A percentile compares a stretch with the other conserved stretches of the same genome.
Evolutionary conservation across 1,284 basidiomycete species (phyloP).

Genomic region (Ceratobasidium sp.): DNA sequence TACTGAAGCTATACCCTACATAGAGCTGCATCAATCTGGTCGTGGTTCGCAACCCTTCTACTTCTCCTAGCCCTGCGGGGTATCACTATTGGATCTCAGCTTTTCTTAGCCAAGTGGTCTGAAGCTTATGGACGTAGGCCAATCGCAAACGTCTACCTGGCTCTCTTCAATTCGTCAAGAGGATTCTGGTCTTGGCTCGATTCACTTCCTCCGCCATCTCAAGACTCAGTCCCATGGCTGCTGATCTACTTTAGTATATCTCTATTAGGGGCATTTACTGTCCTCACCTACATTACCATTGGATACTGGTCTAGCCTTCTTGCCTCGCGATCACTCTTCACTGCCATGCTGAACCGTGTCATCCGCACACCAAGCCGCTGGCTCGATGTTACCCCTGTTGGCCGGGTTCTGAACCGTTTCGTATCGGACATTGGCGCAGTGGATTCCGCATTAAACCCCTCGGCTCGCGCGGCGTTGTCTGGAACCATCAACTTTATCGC

Average conservation of each 20-base stretch:
- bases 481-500: constrained; percentile 68
- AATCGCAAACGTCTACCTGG: constrained; percentile 47
- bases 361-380: constrained; percentile 68
- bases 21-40: constrained; percentile 59
- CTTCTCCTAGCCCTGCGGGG: constrained; percentile 62
- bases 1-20: constrained; percentile 4
- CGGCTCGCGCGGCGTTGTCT: constrained; percentile 62
- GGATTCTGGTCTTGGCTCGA: constrained; percentile 55
- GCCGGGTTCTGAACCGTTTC: constrained; percentile 79
- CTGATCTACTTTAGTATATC: constrained; percentile 69
- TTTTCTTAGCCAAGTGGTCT: constrained; percentile 70
- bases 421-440: constrained; percentile 79
- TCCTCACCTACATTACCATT: constrained; percentile 63
- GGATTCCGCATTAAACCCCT: constrained; percentile 66
- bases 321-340: constrained; percentile 66
- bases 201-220: constrained; percentile 62
- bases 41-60: constrained; percentile 62
- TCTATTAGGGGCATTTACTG: constrained; percentile 60
- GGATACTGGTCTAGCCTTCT: constrained; percentile 72
- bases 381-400: constrained; percentile 72
- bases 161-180: constrained; percentile 49
- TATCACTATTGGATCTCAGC: constrained; percentile 61
- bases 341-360: constrained; percentile 61
- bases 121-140: constrained; percentile 60
- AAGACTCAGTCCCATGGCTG: constrained; percentile 68